A percentile compares a stretch with the other conserved stretches of the same genome.
Evolutionary conservation across 2,329 filamentous ascomycete species (phyloP).

Genomic region (Aspergillus melleus): DNA sequence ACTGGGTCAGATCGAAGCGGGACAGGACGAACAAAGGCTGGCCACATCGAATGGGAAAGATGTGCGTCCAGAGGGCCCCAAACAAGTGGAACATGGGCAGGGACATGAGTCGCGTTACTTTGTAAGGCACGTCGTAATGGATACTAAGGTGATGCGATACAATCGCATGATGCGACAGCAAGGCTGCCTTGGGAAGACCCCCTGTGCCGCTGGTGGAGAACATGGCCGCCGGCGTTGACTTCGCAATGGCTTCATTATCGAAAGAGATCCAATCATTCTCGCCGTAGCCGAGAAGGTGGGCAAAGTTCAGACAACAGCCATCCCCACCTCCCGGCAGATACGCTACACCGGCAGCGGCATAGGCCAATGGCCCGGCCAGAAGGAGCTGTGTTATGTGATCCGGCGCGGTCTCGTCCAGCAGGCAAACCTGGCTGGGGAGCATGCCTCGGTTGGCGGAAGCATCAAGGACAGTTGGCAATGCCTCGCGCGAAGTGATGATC

Average conservation of each 20-base stretch:
- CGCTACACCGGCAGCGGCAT: constrained; percentile 18
- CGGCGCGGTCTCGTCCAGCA: constrained; percentile 35
- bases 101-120: constrained; percentile 48
- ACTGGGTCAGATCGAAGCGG: constrained; percentile 45
- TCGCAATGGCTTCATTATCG: constrained; percentile 42
- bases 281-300: constrained; percentile 45
- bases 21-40: constrained; percentile 50
- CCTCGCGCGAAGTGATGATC: constrained; percentile 45
- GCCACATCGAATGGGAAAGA: constrained; percentile 49
- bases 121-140: constrained; percentile 41
- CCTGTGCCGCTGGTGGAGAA: constrained; percentile 61
- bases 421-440: constrained; percentile 34
- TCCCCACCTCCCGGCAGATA: constrained; percentile 17
- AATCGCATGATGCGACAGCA: constrained; percentile 59
- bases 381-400: constrained; percentile 32
- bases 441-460: constrained; percentile 34
- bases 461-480: constrained; percentile 37
- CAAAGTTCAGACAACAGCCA: constrained; percentile 25
- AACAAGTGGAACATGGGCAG: constrained; percentile 58
- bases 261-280: constrained; percentile 52
- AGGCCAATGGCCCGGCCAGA: constrained; percentile 25
- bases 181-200: constrained; percentile 60
- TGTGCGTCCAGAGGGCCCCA: constrained; percentile 47
- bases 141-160: constrained; percentile 51
- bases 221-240: constrained; percentile 52